These are phyloP conservation scores for Tricholoma furcatifolium DNA, from an alignment of 768 basidiomycete genomes.

Conservation along the genomic window DNA sequence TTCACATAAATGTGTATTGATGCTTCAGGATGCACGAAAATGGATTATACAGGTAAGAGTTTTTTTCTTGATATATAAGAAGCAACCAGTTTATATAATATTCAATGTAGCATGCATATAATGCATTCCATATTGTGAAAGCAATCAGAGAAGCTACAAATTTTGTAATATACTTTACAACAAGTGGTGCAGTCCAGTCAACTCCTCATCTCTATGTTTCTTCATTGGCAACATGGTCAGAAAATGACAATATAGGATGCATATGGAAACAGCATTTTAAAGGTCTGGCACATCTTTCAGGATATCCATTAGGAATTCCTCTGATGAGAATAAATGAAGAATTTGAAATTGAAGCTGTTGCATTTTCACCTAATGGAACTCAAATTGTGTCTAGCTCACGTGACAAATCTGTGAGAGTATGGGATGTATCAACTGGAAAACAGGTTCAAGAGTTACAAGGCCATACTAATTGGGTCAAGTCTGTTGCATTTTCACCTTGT, in stretches of 20 bases:
- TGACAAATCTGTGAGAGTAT: not conserved
- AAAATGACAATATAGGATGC: not conserved
- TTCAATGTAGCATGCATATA: not conserved
- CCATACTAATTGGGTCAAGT: not conserved
- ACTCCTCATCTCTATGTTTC: conserved; percentile 21
- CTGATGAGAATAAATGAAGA: too few species aligned
- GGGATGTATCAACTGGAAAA: not conserved
- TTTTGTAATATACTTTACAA: too few species aligned
- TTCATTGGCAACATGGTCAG: conserved; percentile 20
- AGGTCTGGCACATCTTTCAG: not conserved
- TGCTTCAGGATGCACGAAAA: not conserved
- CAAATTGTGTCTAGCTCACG: not conserved
- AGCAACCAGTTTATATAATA: not conserved
- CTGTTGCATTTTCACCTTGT: not conserved
- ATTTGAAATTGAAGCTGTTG: not conserved
- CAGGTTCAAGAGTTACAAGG: not conserved
- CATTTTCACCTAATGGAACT: not conserved
- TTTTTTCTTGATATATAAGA: not conserved
- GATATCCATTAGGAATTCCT: not conserved
- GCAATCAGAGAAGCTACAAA: too few species aligned
- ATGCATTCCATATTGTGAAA: not conserved
- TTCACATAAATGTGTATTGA: not conserved
- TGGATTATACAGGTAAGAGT: not conserved
- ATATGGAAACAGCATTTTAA: not conserved
- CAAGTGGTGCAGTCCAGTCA: too few species aligned